phyloP scores from a whole-genome alignment of 495 filamentous ascomycete species.

The Tuber brumale region DNA sequence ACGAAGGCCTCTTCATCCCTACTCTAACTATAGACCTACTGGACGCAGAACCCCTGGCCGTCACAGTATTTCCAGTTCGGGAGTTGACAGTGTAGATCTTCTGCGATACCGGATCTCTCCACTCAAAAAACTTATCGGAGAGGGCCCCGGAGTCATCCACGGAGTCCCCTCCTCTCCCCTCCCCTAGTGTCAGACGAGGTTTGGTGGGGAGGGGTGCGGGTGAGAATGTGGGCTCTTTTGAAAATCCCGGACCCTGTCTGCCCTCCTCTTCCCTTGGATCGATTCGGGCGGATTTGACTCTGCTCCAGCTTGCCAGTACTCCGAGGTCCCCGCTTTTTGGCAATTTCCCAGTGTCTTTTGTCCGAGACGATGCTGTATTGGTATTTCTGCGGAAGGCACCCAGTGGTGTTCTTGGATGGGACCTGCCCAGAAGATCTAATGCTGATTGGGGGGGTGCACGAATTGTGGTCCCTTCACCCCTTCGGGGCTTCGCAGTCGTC shows the following conservation, averaged over 20 bases:
- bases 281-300: conserved; percentile 28
- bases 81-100: conserved; percentile 53
- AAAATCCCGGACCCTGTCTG: conserved; percentile 14
- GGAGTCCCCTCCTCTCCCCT: not conserved
- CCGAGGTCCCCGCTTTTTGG: conserved; percentile 9
- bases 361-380: not conserved
- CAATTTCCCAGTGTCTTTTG: not conserved
- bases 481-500: conserved; percentile 3
- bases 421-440: not conserved
- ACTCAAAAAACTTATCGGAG: conserved; percentile 45
- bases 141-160: not conserved
- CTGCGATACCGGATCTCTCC: conserved; percentile 64
- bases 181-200: not conserved
- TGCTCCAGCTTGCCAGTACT: conserved; percentile 28
- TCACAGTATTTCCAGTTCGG: conserved; percentile 55
- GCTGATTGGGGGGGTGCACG: not conserved
- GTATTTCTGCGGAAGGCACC: conserved; percentile 10
- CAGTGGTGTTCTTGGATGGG: conserved; percentile 16
- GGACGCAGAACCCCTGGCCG: not conserved
- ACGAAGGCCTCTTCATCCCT: conserved; percentile 36
- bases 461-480: not conserved
- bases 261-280: conserved; percentile 35
- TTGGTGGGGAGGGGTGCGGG: not conserved
- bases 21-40: not conserved
- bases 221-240: conserved; percentile 3